Percentiles rank a stretch among this genome's conserved stretches.
phyloP scores from a whole-genome alignment of 2,329 filamentous ascomycete genomes.

The Paraphaeosphaeria minitans region DNA sequence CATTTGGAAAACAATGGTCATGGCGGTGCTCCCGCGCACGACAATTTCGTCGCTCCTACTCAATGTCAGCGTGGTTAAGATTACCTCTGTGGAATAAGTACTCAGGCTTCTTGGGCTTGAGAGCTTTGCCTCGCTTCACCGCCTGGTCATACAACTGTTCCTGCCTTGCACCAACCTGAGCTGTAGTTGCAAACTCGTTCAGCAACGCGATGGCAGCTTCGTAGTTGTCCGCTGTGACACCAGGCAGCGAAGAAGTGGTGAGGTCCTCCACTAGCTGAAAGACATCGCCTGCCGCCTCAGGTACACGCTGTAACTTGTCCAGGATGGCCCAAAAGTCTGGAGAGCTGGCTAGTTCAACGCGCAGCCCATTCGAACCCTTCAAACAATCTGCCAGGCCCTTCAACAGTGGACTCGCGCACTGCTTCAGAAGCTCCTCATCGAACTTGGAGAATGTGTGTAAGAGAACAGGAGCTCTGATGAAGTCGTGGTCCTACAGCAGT shows the following conservation, averaged over 20 bases:
- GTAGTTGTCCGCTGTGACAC: conserved; percentile 94
- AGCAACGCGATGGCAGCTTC: conserved; percentile 83
- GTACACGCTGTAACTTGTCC: conserved; percentile 70
- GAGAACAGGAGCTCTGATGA: conserved; percentile 87
- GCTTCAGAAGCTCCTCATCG: conserved; percentile 75
- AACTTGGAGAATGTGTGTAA: conserved; percentile 91
- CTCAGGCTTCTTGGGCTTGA: conserved; percentile 61
- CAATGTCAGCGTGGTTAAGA: conserved; percentile 13
- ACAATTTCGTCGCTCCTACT: conserved; percentile 72
- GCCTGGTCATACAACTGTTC: conserved; percentile 70
- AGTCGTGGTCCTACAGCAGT: conserved; percentile 74
- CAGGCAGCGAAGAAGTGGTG: conserved; percentile 71
- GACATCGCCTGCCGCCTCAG: conserved; percentile 74
- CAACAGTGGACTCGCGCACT: conserved; percentile 75
- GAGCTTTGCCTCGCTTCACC: conserved; percentile 57
- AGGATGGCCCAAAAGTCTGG: conserved; percentile 97
- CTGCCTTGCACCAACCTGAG: conserved; percentile 70
- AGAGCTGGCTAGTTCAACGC: conserved; percentile 92
- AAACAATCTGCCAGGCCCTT: conserved; percentile 82
- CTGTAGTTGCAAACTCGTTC: conserved; percentile 87
- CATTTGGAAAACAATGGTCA: conserved; percentile 80
- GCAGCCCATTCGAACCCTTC: conserved; percentile 74
- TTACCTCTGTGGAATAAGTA: conserved; percentile 43
- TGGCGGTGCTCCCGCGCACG: conserved; percentile 76
- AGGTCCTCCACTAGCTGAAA: conserved; percentile 86